phyloP scores from a whole-genome alignment of 169 alveolate genomes.

The Eimeria brunetti region DNA sequence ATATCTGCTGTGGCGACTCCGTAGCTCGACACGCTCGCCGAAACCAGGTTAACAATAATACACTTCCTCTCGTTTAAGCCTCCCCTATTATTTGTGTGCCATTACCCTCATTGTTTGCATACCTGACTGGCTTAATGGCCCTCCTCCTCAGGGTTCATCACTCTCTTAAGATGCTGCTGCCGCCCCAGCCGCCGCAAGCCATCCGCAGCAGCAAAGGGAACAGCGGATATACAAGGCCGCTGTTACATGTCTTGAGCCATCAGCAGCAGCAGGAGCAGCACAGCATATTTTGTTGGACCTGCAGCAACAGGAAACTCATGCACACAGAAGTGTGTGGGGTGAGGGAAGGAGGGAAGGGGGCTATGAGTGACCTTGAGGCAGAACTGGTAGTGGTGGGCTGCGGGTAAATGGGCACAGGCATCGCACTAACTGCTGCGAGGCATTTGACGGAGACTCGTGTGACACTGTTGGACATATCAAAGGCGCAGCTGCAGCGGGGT shows the following conservation, averaged over 20 bases:
- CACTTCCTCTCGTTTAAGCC: background rate
- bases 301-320: background rate
- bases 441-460: conserved; percentile 84
- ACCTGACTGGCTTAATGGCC: background rate
- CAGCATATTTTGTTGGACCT: background rate
- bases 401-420: conserved; percentile 95
- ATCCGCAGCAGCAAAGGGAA: background rate
- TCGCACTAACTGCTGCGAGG: conserved; percentile 90
- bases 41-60: background rate
- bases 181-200: background rate
- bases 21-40: background rate
- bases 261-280: background rate
- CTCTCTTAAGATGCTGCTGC: background rate
- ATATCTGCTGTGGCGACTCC: background rate
- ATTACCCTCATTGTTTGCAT: background rate
- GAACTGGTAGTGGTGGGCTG: conserved; percentile 90
- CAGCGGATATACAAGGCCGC: background rate
- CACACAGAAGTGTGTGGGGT: background rate
- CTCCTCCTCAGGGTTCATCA: background rate
- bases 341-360: background rate
- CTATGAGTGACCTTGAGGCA: background rate
- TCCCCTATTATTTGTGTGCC: background rate
- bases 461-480: conserved; percentile 84
- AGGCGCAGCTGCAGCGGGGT: conserved; percentile 82
- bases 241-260: background rate